A percentile compares a stretch with the other conserved stretches of the same genome.
Evolutionary conservation across 148 eudicot species (phyloP).

Genomic region (Pharnaceum exiguum): DNA sequence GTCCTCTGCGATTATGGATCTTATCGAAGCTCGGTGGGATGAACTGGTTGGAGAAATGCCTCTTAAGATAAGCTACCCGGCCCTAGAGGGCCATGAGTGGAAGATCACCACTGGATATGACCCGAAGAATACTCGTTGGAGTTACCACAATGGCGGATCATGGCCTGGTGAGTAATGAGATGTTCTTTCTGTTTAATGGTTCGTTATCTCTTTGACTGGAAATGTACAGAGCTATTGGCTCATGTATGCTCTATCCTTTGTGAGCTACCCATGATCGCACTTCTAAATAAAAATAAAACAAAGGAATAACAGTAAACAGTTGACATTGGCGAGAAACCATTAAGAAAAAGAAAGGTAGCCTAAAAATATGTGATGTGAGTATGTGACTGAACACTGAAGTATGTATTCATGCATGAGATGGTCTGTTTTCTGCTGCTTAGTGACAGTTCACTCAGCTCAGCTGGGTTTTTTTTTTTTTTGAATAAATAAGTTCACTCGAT

Average conservation of each 20-base stretch:
- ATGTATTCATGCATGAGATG: too few species aligned
- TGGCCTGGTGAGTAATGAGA: conserved; percentile 66
- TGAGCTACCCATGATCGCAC: neutral
- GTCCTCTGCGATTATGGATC: conserved; percentile 77
- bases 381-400: too few species aligned
- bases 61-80: conserved; percentile 75
- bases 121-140: conserved; percentile 77
- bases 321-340: too few species aligned
- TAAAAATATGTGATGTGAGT: too few species aligned
- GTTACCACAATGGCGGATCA: conserved; percentile 87
- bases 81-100: conserved; percentile 83
- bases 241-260: neutral
- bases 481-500: too few species aligned
- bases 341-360: too few species aligned
- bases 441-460: too few species aligned
- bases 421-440: too few species aligned
- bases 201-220: neutral
- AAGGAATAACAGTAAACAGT: too few species aligned
- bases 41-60: conserved; percentile 93
- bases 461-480: too few species aligned
- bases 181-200: neutral
- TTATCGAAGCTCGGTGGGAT: conserved; percentile 78
- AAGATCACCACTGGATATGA: conserved; percentile 75
- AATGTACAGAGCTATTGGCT: neutral
- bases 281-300: too few species aligned